These are phyloP conservation scores for Vaccinium macrocarpon DNA, from an alignment of 148 eudicot species.

Conservation along the genomic window DNA sequence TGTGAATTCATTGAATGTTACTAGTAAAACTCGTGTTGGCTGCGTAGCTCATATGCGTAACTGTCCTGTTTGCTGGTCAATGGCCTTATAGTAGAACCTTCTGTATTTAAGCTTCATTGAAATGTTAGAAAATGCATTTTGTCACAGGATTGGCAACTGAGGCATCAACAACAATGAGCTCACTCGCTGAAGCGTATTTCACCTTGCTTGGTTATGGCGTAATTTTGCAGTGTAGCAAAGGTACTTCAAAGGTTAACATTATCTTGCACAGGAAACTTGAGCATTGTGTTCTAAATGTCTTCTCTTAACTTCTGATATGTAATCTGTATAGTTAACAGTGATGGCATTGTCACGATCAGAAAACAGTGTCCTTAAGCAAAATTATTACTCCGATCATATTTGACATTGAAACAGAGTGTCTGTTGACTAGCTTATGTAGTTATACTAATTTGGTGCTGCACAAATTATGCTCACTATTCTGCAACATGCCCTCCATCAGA, in stretches of 20 bases:
- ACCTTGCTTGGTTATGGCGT: conserved; percentile 58
- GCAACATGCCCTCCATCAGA: not conserved
- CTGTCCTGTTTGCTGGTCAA: not conserved
- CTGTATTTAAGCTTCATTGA: not conserved
- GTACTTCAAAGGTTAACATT: not conserved
- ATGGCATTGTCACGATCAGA: conserved; percentile 46
- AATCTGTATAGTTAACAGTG: not conserved
- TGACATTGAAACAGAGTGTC: not conserved
- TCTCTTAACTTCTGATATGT: not conserved
- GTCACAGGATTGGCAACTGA: conserved; percentile 58
- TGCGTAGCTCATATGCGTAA: not conserved
- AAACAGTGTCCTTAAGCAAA: not conserved
- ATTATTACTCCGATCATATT: not conserved
- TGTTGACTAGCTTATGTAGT: not conserved
- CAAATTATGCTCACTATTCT: not conserved
- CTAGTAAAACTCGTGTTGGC: not conserved
- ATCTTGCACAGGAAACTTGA: not conserved
- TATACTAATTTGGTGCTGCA: not conserved
- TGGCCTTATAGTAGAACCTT: not conserved
- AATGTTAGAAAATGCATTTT: not conserved
- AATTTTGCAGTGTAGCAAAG: conserved; percentile 1
- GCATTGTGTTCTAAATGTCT: too few species aligned
- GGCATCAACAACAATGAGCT: conserved; percentile 44
- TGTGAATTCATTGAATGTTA: not conserved
- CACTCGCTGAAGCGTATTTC: conserved; percentile 47